These are phyloP conservation scores for Chiua sp. DNA, from an alignment of 1,284 basidiomycete genomes.

Conservation along the genomic window DNA sequence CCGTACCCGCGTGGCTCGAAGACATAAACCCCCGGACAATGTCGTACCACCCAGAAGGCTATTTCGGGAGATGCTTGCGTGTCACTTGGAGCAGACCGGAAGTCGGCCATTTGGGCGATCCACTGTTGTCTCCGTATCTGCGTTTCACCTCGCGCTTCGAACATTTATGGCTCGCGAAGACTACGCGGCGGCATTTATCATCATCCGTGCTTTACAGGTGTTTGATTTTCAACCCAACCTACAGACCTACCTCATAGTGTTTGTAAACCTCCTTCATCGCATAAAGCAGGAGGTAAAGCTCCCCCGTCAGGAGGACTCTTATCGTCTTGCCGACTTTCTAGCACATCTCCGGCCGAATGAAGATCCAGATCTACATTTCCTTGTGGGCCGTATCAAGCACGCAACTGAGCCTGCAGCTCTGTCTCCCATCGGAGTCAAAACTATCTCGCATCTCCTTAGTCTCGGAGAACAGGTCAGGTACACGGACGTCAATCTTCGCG, in stretches of 20 bases:
- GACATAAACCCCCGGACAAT: slow-evolving; percentile 23
- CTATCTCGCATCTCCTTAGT: slow-evolving; percentile 25
- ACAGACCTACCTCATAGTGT: slow-evolving; percentile 47
- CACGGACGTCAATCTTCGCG: slow-evolving; percentile 11
- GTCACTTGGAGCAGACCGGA: slow-evolving; percentile 34
- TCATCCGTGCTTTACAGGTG: slow-evolving; percentile 39
- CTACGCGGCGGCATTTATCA: slow-evolving; percentile 51
- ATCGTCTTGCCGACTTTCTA: slow-evolving; percentile 31
- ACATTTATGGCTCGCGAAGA: slow-evolving; percentile 49
- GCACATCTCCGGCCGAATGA: slow-evolving; percentile 25
- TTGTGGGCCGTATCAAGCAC: slow-evolving; percentile 22
- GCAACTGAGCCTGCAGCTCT: neutral
- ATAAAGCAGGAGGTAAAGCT: slow-evolving; percentile 29
- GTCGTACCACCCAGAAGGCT: slow-evolving; percentile 46
- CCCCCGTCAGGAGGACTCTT: slow-evolving; percentile 1
- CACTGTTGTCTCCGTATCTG: slow-evolving; percentile 38
- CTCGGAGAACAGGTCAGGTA: slow-evolving; percentile 15
- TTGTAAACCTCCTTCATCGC: slow-evolving; percentile 32
- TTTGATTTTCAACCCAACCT: slow-evolving; percentile 39
- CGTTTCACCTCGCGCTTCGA: slow-evolving; percentile 48
- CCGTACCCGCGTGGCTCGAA: slow-evolving; percentile 28
- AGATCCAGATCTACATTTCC: slow-evolving; percentile 17
- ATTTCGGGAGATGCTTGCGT: slow-evolving; percentile 52
- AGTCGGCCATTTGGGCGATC: slow-evolving; percentile 22
- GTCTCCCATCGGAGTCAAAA: slow-evolving; percentile 17